A percentile compares a stretch with the other conserved stretches of the same genome.
phyloP scores from a whole-genome alignment of 495 filamentous ascomycete species.

The Penicillium chermesinum region DNA sequence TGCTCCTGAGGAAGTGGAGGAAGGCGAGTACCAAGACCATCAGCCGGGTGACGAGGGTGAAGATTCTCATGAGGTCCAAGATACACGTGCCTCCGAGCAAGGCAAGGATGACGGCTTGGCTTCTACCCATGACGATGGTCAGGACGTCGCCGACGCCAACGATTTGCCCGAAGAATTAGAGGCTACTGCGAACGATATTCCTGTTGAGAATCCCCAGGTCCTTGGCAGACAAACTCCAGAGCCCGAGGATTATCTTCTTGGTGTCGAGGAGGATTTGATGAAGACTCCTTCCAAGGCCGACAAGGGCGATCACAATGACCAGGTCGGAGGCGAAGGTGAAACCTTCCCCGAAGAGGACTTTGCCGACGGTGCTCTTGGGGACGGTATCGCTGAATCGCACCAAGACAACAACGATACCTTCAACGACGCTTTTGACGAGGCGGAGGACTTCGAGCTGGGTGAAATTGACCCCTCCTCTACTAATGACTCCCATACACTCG shows the following conservation, averaged over 20 bases:
- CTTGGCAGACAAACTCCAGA: constrained; percentile 17
- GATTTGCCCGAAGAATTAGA: constrained; percentile 11
- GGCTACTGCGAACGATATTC: constrained; percentile 9
- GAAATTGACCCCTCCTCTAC: constrained; percentile 15
- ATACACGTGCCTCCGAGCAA: constrained; percentile 10
- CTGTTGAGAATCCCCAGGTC: constrained; percentile 7
- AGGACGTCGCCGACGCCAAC: constrained; percentile 15
- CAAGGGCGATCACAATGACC: constrained; percentile 15
- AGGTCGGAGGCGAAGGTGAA: constrained; percentile 17
- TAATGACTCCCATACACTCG: constrained; percentile 16
- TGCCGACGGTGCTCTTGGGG: constrained; percentile 4
- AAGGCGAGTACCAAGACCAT: not conserved
- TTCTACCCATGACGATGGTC: constrained; percentile 13
- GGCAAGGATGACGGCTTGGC: no score
- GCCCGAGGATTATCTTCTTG: constrained; percentile 29
- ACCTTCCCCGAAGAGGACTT: constrained; percentile 10
- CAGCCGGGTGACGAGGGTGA: constrained; percentile 11
- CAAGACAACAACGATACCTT: constrained; percentile 19
- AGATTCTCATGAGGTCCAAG: constrained; percentile 1
- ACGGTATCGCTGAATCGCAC: constrained; percentile 21
- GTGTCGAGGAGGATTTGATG: constrained; percentile 29
- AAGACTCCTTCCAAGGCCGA: constrained; percentile 19
- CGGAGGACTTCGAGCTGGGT: constrained; percentile 19
- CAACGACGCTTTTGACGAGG: constrained; percentile 14
- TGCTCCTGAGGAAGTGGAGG: constrained; percentile 1